phyloP scores from a whole-genome alignment of 768 basidiomycete genomes.

The Agaricus sinodeliciosus region DNA sequence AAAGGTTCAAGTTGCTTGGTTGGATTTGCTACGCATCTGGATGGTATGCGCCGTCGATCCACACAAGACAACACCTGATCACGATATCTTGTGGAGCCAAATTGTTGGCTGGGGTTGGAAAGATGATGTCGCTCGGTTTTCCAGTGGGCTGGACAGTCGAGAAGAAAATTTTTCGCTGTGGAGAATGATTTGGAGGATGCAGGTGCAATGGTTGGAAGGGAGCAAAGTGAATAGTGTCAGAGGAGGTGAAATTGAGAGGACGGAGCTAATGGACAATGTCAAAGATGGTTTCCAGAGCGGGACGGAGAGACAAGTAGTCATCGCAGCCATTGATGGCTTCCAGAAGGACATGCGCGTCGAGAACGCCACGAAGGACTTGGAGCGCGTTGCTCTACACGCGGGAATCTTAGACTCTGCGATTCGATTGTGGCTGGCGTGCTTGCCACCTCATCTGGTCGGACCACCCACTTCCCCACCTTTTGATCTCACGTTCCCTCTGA shows the following conservation, averaged over 20 bases:
- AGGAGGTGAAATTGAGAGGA: conserved; percentile 61
- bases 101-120: conserved; percentile 75
- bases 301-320: conserved; percentile 30
- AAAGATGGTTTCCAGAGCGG: conserved; percentile 34
- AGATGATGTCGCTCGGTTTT: conserved; percentile 41
- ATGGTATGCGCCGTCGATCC: conserved; percentile 83
- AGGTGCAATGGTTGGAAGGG: conserved; percentile 74
- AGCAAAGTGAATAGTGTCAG: conserved; percentile 61
- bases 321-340: conserved; percentile 26
- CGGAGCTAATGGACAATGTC: conserved; percentile 28
- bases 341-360: conserved; percentile 20
- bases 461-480: conserved; percentile 50
- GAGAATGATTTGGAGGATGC: conserved; percentile 47
- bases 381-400: conserved; percentile 27
- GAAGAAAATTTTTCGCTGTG: conserved; percentile 30
- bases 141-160: conserved; percentile 24
- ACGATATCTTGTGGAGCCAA: conserved; percentile 89
- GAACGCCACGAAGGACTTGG: conserved; percentile 16
- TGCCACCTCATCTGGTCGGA: conserved; percentile 35
- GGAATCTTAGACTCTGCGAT: conserved; percentile 39
- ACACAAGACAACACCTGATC: conserved; percentile 77
- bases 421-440: conserved; percentile 60
- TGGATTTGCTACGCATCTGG: conserved; percentile 63
- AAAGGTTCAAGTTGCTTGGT: conserved; percentile 44
- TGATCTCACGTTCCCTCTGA: conserved; percentile 45